phyloP scores from a whole-genome alignment of 1,139 yeast genomes.

The Diutina catenulata region DNA sequence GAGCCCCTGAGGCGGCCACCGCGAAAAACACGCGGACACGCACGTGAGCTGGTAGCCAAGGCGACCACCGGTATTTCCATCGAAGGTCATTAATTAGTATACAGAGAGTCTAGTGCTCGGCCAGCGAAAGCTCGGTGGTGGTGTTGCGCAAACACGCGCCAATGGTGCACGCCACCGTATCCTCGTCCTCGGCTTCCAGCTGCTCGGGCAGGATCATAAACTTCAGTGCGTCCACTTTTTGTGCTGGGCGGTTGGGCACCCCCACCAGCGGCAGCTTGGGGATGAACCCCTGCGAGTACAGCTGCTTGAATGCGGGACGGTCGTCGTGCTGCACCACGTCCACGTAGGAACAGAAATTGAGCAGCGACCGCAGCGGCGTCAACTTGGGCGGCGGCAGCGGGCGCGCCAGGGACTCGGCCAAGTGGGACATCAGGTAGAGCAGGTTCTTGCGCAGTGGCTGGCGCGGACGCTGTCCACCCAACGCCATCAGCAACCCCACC shows the following conservation, averaged over 20 bases:
- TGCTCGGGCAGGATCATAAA: constrained; percentile 5
- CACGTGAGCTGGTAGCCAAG: no score
- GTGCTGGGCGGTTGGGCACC: neutral
- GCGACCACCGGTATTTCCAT: no score
- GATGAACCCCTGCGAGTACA: constrained; percentile 4
- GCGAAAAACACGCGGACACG: no score
- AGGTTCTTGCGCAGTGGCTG: constrained; percentile 33
- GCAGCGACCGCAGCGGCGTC: constrained; percentile 2
- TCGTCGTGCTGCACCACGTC: constrained; percentile 2
- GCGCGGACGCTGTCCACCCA: constrained; percentile 31
- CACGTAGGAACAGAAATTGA: constrained; percentile 2
- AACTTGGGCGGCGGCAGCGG: constrained; percentile 2
- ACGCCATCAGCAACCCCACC: constrained; percentile 47
- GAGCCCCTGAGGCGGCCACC: no score
- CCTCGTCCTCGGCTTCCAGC: constrained; percentile 5
- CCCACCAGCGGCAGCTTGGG: neutral
- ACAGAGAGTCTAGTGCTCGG: constrained; percentile 4
- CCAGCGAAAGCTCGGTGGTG: constrained; percentile 5
- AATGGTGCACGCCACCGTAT: constrained; percentile 3
- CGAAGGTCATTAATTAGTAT: no score
- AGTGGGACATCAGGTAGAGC: constrained; percentile 11
- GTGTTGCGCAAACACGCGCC: constrained; percentile 1
- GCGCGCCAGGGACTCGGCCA: neutral
- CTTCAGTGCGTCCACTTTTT: neutral
- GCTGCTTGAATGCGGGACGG: neutral